These are phyloP conservation scores for Chaetomiaceae sp. DNA, from an alignment of 2,329 filamentous ascomycete species.

Conservation along the genomic window DNA sequence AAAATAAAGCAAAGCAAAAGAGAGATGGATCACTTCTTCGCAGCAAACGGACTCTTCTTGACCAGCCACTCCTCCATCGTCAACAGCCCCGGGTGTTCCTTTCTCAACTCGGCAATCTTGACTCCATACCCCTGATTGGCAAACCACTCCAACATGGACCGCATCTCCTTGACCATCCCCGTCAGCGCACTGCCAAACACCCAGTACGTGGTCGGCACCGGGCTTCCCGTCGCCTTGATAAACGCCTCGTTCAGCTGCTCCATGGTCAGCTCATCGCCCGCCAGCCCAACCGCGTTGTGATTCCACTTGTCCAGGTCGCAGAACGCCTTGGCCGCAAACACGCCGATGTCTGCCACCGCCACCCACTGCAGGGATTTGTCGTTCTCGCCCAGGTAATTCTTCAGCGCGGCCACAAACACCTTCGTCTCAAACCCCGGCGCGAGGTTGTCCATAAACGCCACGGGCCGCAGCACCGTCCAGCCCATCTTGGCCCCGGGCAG, in stretches of 20 bases:
- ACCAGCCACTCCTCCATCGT: constrained; percentile 32
- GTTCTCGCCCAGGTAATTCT: constrained; percentile 27
- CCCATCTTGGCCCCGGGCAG: constrained; percentile 36
- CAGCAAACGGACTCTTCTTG: constrained; percentile 29
- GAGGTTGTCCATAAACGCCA: constrained; percentile 57
- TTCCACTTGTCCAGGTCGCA: constrained; percentile 34
- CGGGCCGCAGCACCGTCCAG: constrained; percentile 59
- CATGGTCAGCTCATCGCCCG: constrained; percentile 41
- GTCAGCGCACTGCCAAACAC: constrained; percentile 31
- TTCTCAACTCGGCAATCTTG: constrained; percentile 28
- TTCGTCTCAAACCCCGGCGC: constrained; percentile 32
- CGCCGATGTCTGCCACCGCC: constrained; percentile 40
- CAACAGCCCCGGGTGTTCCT: constrained; percentile 30
- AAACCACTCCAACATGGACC: constrained; percentile 35
- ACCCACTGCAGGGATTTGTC: constrained; percentile 38
- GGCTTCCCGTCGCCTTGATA: constrained; percentile 26
- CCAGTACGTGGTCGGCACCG: constrained; percentile 27
- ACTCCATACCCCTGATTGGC: constrained; percentile 32
- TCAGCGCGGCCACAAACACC: constrained; percentile 34
- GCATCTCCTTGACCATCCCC: constrained; percentile 29
- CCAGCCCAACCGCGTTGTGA: constrained; percentile 36
- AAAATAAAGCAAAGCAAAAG: too few species aligned
- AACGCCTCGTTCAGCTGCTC: constrained; percentile 29
- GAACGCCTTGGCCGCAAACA: constrained; percentile 42
- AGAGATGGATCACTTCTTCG: too few species aligned